Evolutionary conservation across 257 asterid species (phyloP), one percentile per base, ranked within the genome.

Genomic region (Solanum pennellii): DNA sequence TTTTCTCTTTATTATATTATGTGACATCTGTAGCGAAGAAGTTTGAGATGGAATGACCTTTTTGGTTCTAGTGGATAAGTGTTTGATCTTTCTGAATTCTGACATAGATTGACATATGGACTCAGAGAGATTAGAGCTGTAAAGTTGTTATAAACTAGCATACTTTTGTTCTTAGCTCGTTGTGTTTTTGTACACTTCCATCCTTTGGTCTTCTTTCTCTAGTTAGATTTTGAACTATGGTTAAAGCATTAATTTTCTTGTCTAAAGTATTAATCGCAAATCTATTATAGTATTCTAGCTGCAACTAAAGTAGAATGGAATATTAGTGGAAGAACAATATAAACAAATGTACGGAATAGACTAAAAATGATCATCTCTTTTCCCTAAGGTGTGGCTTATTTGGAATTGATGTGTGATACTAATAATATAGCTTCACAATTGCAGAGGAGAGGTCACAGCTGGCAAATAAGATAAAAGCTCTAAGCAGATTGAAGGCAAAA

Each of bases 401-500:
- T 76, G 35, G 59, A 42, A 42, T 41, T 75, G 83, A 41, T 13
- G 49, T 23, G 49, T 74, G 42, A 74, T 37, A 42, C 25, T 25
- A 25, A 45, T 44, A 45, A 23, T 15, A 75, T 80, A 80, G 66
- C 68, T 5, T 44, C 18, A 20, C n/a, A 14, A 86, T 85, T 91
- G 87, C 98, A 94, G 99, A 96, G 88, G 90, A 95, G 92, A 92
- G 99, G 89, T 77, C 91, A 83, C 99, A 96, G 87, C 92, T 93
- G 83, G 95, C 97, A 18, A 97, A 97, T 94, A 97, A 97, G 94
- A 94, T 92, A 89, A 97, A 93, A 90, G 98, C 97, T n/a, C 69
- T 96, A 92, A 93, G 93, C 96, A 89, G 98, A 88, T 89, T 97
- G 86, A 97, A 97, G 89, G 99, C 99, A 9, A 96, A 96, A 76